Conservation (phyloP, 768 basidiomycete species). For the Boletus reticulatus region DNA sequence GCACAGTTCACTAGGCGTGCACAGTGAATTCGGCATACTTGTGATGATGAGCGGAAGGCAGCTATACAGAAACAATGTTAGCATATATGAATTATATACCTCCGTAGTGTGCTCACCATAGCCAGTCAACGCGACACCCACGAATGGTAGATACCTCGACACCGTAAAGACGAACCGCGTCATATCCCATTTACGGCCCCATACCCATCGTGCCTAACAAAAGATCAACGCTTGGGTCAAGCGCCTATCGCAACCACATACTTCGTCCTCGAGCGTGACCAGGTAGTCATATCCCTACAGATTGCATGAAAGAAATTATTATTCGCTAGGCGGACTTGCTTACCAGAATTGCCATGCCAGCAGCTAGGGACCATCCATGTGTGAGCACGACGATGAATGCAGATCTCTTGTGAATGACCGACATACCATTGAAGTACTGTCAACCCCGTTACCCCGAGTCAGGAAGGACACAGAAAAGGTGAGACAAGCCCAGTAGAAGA, state of each 20-base stretch:
- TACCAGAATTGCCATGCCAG: conserved; percentile 17
- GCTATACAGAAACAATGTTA: not conserved
- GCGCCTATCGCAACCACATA: not conserved
- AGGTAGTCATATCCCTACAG: conserved; percentile 9
- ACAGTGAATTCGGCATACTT: conserved; percentile 3
- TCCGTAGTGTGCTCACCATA: conserved; percentile 4
- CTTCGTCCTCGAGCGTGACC: conserved; percentile 12
- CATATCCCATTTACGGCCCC: conserved; percentile 14
- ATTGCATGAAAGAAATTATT: not conserved
- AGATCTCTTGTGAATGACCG: not conserved
- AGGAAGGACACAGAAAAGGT: not conserved
- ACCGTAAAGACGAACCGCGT: conserved; percentile 13
- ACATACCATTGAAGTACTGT: conserved; percentile 17
- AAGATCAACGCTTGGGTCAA: not conserved
- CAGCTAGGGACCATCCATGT: conserved; percentile 2
- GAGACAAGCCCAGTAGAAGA: not conserved
- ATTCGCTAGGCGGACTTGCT: not conserved
- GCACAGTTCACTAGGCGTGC: too few relatives aligned
- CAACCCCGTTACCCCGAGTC: not conserved
- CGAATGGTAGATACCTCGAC: conserved; percentile 23
- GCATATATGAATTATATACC: not conserved
- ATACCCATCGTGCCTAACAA: conserved; percentile 17
- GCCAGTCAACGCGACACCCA: conserved; percentile 6
- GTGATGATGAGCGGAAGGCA: conserved; percentile 2
- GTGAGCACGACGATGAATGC: not conserved